Percentiles rank a stretch among this genome's conserved stretches.
These are phyloP conservation scores for Collybia nuda DNA, from an alignment of 768 basidiomycete species.

Conservation along the genomic window DNA sequence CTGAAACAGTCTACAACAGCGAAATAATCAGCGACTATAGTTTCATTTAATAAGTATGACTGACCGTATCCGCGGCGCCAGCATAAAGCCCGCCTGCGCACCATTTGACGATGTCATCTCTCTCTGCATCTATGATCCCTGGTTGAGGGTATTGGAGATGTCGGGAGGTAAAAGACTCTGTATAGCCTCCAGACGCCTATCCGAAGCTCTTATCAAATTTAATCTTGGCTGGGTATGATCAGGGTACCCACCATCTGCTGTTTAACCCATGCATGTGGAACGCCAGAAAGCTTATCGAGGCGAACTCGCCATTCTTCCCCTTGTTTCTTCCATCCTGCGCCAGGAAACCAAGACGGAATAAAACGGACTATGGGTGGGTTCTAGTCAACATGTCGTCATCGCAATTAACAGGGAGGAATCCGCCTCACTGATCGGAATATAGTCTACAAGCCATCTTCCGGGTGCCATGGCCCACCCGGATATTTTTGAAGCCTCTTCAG, in stretches of 20 bases:
- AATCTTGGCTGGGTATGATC: neutral
- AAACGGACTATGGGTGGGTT: conserved; percentile 35
- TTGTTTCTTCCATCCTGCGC: conserved; percentile 46
- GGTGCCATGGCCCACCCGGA: conserved; percentile 38
- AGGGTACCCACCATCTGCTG: conserved; percentile 34
- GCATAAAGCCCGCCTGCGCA: conserved; percentile 50
- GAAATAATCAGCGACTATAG: too few species aligned
- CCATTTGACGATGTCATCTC: conserved; percentile 49
- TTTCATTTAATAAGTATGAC: conserved; percentile 1
- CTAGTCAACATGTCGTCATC: neutral
- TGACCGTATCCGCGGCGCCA: conserved; percentile 44
- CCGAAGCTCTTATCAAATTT: neutral
- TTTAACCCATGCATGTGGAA: conserved; percentile 45
- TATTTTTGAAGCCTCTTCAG: conserved; percentile 38
- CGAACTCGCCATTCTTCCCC: conserved; percentile 39
- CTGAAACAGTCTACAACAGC: conserved; percentile 42
- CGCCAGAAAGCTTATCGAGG: conserved; percentile 31
- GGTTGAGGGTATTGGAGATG: conserved; percentile 26
- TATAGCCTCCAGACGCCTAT: conserved; percentile 28
- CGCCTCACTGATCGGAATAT: conserved; percentile 38
- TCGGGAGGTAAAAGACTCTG: conserved; percentile 45
- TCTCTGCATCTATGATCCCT: conserved; percentile 22
- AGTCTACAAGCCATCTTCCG: conserved; percentile 45
- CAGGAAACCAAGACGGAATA: conserved; percentile 51
- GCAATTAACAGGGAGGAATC: neutral